A percentile compares a stretch with the other conserved stretches of the same genome.
These are phyloP conservation scores for Hysterangium stoloniferum DNA, from an alignment of 768 basidiomycete species.

Conservation along the genomic window DNA sequence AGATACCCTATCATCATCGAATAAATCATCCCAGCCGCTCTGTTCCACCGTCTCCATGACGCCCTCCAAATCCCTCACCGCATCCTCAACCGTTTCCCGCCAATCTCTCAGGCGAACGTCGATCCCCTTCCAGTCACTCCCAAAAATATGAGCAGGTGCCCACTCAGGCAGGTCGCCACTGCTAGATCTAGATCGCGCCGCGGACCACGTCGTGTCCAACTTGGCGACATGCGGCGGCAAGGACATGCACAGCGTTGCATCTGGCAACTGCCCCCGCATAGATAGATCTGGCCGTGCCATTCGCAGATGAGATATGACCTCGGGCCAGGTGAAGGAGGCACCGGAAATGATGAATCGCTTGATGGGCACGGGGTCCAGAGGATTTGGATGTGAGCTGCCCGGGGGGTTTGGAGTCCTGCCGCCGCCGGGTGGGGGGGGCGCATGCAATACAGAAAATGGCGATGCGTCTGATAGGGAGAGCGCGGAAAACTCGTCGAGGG, in stretches of 20 bases:
- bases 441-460: too few relatives aligned
- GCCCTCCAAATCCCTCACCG: not conserved
- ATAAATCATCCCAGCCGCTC: conserved; percentile 10
- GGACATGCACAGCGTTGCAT: not conserved
- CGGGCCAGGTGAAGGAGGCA: conserved; percentile 21
- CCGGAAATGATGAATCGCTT: conserved; percentile 22
- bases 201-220: not conserved
- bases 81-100: conserved; percentile 8
- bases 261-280: conserved; percentile 14
- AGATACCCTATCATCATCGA: too few relatives aligned
- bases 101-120: not conserved
- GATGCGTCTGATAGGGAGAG: not conserved
- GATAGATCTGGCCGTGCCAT: conserved; percentile 19
- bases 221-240: conserved; percentile 2
- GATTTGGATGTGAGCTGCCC: not conserved
- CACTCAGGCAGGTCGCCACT: not conserved
- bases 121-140: not conserved
- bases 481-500: not conserved
- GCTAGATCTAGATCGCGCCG: not conserved
- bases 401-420: not conserved
- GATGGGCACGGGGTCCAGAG: not conserved
- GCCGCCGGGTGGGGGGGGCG: not conserved
- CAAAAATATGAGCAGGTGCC: not conserved
- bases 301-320: conserved; percentile 19
- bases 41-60: not conserved